phyloP scores from a whole-genome alignment of 2,329 filamentous ascomycete genomes.

The Botrytis fragariae region DNA sequence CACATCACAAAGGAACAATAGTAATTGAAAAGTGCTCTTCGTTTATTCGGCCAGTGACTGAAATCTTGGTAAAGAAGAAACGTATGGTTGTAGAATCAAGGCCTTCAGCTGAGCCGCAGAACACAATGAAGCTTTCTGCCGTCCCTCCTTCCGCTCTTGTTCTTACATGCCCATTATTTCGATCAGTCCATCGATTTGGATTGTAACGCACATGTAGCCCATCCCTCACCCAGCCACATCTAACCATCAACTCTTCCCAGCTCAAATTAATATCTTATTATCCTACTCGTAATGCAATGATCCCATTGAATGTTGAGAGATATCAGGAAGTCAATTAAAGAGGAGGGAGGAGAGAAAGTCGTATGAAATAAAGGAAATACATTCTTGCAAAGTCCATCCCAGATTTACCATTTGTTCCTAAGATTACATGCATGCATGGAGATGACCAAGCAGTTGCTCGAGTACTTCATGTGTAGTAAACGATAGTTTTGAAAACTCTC shows the following conservation, averaged over 20 bases:
- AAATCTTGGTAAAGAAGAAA: background rate
- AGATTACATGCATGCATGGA: conserved; percentile 15
- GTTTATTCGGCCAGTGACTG: background rate
- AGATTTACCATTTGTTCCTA: conserved; percentile 7
- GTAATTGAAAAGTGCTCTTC: background rate
- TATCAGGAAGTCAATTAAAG: background rate
- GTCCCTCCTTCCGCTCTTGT: background rate
- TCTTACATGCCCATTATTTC: background rate
- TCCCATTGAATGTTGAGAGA: background rate
- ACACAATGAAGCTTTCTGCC: background rate
- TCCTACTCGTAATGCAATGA: background rate
- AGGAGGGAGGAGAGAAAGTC: background rate
- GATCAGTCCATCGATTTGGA: background rate
- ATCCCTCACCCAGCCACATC: background rate
- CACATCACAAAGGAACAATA: background rate
- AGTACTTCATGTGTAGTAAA: background rate
- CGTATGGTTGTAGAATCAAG: background rate
- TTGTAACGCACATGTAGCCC: background rate
- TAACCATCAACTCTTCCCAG: background rate
- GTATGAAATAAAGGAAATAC: conserved; percentile 9
- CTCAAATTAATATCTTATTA: background rate
- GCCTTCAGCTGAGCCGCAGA: background rate
- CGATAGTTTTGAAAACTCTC: conserved; percentile 3
- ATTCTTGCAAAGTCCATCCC: conserved; percentile 6
- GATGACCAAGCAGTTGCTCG: background rate